Base-by-base conservation (phyloP, 768 basidiomycete species). In the Lactarius deliciosus region DNA sequence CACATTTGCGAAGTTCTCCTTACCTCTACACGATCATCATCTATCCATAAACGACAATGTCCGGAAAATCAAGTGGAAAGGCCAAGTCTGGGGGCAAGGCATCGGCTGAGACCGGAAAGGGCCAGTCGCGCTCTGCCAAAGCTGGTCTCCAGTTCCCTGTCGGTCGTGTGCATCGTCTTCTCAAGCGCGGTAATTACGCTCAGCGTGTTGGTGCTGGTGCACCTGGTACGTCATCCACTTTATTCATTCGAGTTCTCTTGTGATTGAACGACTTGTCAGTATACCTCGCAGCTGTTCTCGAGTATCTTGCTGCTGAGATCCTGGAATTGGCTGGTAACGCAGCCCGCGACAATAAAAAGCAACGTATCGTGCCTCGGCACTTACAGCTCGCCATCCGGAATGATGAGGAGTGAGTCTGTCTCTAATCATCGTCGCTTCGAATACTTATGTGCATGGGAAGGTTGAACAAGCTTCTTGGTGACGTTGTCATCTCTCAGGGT, bases 311-410 rank as follows among this genome's bases (percentile, higher is more conserved):
- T 47, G 94, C 94, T 56, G 94, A 96, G 77, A 95, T 96, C 76
- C 86, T 96, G 72, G 94, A 96, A 80, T 81, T 96, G 54, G 94
- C 94, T 68, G 94, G 94, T 43, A 91, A 92, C 64, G 91, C 92
- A 41, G 91, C 92, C 53, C 89, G 91, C 64, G 91, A 91, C 79
- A 93, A 93, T 83, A 93, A 92, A 84, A 92, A 95, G 81, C 90
- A 93, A 70, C 93, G 95, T 86, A 96, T 96, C 74, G 92, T 96
- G 32, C 95, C 94, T 56, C 90, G 95, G 77, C 95, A 97, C 79
- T 81, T 96, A 57, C 94, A 97, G 77, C 86, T 96, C 69, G 94
- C 94, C 69, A 94, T 97, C 79, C 87, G 95, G 60, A 94, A 96
- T 76, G 94, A 96, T 69, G 94, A 96, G 78, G 94, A 92, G 88